Evolutionary conservation across 192 early-diverging fungal species (phyloP), one percentile per base, ranked within the genome.

Genomic region (Neocallimastix lanati): DNA sequence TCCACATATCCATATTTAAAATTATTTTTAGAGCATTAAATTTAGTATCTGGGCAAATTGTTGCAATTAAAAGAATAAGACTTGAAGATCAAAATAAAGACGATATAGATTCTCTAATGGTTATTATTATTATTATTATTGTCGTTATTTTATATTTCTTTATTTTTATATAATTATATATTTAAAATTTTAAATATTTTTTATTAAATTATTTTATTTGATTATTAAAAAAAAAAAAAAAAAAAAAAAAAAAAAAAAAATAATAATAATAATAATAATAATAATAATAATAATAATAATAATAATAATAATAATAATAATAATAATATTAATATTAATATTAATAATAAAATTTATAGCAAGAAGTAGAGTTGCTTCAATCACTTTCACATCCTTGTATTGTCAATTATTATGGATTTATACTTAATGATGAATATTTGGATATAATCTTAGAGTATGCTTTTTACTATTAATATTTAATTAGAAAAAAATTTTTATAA

Each of bases 1-100:
- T n/a, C n/a, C n/a, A n/a, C n/a, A n/a, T n/a, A n/a, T n/a, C n/a
- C n/a, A n/a, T n/a, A n/a, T n/a, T n/a, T n/a, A n/a, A n/a, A 78
- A 33, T 4, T 81, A 25, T 25, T 5, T 37, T 40, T 82, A 88
- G 94, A 13, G 93, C 93, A n/a, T 81, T 94, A 11, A 91, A 94
- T 84, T 82, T 95, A 4, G 90, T 89, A 14, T 93, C 88, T 15
- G 94, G 93, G 12, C 89, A 95, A 81, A 91, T 96, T 86, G 90
- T 94, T 12, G 95, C 94, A 2, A 90, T 96, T 33, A 96, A 96
- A 83, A 88, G 94, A 78, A 92, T 96, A 36, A 88, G 91, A 80
- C 83, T 96, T 14, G 91, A 89, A 28, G 91, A 92, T 16, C 89
- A 90, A 76, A 87, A 89, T 35, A 82, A 85, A 15, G 86, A 87